These are phyloP conservation scores for Candida piceae DNA, from an alignment of 805 yeast species.

Conservation along the genomic window DNA sequence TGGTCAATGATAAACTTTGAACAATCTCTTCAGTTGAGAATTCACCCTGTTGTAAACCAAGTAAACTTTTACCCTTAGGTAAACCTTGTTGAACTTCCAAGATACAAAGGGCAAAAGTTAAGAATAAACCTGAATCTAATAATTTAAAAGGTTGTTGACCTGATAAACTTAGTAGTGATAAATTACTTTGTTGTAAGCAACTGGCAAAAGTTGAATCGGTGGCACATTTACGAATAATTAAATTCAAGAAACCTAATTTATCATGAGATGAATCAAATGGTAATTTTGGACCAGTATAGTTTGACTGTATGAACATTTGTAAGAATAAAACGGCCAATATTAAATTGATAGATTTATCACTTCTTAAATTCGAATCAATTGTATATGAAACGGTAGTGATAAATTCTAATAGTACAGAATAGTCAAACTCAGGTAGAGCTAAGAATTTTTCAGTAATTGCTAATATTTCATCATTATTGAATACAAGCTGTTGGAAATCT, in stretches of 20 bases:
- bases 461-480: constrained; percentile 9
- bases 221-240: background rate
- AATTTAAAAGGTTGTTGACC: constrained; percentile 24
- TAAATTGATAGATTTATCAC: constrained; percentile 11
- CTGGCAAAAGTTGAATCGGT: background rate
- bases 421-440: too few species aligned
- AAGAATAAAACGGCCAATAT: constrained; percentile 52
- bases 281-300: constrained; percentile 78
- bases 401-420: too few species aligned
- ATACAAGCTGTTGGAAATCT: constrained; percentile 7
- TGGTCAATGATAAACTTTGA: constrained; percentile 15
- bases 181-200: background rate
- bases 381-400: too few species aligned
- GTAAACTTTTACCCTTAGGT: constrained; percentile 21
- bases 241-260: constrained; percentile 7
- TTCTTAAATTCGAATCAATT: too few species aligned
- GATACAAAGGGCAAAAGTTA: constrained; percentile 38
- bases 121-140: constrained; percentile 43
- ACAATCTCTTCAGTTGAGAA: constrained; percentile 21
- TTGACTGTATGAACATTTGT: constrained; percentile 67
- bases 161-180: background rate
- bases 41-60: constrained; percentile 4
- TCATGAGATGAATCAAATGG: constrained; percentile 24
- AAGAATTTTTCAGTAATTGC: constrained; percentile 3
- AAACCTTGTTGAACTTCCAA: constrained; percentile 37